These are phyloP conservation scores for Phyllosticta citribraziliensis DNA, from an alignment of 2,329 filamentous ascomycete species.

Conservation along the genomic window DNA sequence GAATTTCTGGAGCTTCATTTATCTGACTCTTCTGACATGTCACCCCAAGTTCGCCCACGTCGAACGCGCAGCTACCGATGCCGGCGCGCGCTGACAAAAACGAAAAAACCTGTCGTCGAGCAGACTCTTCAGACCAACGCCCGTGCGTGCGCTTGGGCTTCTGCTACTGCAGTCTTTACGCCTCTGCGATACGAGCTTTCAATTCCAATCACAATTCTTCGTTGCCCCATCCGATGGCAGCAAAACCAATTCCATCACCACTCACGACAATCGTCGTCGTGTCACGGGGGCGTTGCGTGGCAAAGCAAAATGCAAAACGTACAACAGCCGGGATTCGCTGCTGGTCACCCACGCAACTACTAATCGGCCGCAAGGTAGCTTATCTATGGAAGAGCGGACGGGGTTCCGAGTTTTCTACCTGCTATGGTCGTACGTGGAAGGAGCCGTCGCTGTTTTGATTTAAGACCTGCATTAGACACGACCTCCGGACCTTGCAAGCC, in stretches of 20 bases:
- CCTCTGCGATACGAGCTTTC: neutral
- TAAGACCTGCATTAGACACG: no score
- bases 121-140: neutral
- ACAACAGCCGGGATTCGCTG: neutral
- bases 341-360: neutral
- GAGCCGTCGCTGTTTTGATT: no score
- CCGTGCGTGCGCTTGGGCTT: neutral
- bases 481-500: no score
- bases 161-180: neutral
- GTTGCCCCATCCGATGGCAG: neutral
- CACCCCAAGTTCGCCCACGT: neutral
- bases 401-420: no score
- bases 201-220: neutral
- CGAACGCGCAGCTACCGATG: neutral
- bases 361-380: no score
- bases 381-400: no score
- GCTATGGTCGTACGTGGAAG: no score
- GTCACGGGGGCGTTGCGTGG: no score
- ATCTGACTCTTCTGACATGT: neutral
- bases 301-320: neutral
- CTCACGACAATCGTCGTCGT: neutral
- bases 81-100: neutral
- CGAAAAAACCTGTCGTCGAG: neutral
- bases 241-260: neutral
- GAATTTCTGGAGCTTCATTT: neutral